Evolutionary conservation across 2,329 filamentous ascomycete species (phyloP), one percentile per base, ranked within the genome.

Genomic region (Cladosporium sp.): DNA sequence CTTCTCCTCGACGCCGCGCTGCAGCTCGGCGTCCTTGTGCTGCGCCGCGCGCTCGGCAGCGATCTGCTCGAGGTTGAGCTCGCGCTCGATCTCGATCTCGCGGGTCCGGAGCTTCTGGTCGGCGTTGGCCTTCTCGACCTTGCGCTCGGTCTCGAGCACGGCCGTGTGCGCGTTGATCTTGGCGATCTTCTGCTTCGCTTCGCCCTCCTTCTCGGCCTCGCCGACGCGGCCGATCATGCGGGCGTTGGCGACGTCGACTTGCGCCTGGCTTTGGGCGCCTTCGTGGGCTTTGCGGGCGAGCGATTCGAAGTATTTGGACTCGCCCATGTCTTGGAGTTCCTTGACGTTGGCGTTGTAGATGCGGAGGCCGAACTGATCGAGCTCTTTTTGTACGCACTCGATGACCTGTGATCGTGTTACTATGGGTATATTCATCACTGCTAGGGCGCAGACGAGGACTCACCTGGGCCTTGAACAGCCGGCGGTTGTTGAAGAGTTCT

Each of bases 131-230:
- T 89, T 88, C 72, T 93, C 87, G 43, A 86, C 84, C 66, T 92
- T 89, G 46, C 88, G 84, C 66, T 92, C 84, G 0, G 89, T 93
- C 74, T 92, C 89, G 56, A 88, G 80, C 1, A 93, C 87, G 1
- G 88, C 87, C 1, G 89, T 95, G 61, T 89, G 84, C 59, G 89
- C 88, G 68, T 91, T 82, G 72, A 95, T 95, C 74, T 90, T 92
- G 61, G 88, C 87, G 40, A 95, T 87, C 64, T 91, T 86, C 51
- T 90, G 87, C 67, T 93, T 89, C 57, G 90, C 86, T 63, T 87
- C 80, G 58, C 89, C 89, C 63, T 84, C 81, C 63, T 87, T 86
- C 67, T 89, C 78, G 19, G 88, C 84, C 69, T 93, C 88, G 54
- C 86, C 86, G 11, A 89, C 84, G 60, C 85, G 85, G 63, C 86